Percentiles rank a stretch among this genome's conserved stretches.
Conservation (phyloP, 352 stramenopile genomes). For the Plasmopara muralis region DNA sequence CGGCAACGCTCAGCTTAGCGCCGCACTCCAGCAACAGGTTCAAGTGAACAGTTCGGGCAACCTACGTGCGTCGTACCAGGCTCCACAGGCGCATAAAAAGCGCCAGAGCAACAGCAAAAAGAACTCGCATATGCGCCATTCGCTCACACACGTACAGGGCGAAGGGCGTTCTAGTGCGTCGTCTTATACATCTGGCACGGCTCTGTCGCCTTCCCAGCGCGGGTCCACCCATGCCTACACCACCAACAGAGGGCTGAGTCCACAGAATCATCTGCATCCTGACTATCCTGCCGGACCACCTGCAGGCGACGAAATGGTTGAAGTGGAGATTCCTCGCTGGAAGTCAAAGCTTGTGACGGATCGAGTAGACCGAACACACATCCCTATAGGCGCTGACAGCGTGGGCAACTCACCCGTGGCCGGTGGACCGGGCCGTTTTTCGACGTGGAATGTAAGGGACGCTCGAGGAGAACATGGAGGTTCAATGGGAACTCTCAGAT, state of each 20-base stretch:
- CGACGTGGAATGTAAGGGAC: conserved; percentile 53
- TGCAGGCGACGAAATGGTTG: conserved; percentile 50
- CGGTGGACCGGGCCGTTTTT: conserved; percentile 21
- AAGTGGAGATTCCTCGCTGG: conserved; percentile 71
- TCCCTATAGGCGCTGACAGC: conserved; percentile 23
- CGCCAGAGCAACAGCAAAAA: conserved; percentile 26
- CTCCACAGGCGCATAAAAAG: conserved; percentile 23
- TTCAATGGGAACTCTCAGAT: conserved; percentile 29
- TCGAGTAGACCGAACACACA: conserved; percentile 30
- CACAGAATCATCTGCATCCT: conserved; percentile 25
- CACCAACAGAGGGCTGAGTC: conserved; percentile 23
- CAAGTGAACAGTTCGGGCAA: conserved; percentile 11
- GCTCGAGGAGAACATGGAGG: conserved; percentile 27
- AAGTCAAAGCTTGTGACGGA: conserved; percentile 49
- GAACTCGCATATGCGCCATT: conserved; percentile 35
- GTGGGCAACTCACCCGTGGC: conserved; percentile 27
- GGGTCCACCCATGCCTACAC: conserved; percentile 22
- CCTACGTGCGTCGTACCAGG: conserved; percentile 33
- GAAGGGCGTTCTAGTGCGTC: conserved; percentile 24
- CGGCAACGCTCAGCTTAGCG: conserved; percentile 13
- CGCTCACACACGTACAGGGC: conserved; percentile 39
- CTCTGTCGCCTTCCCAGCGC: conserved; percentile 16
- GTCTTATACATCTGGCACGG: conserved; percentile 23
- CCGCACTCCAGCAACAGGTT: conserved; percentile 30
- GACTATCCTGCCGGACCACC: conserved; percentile 26